Conservation (phyloP, 2,329 filamentous ascomycete genomes). For the Cordyceps tenuipes region DNA sequence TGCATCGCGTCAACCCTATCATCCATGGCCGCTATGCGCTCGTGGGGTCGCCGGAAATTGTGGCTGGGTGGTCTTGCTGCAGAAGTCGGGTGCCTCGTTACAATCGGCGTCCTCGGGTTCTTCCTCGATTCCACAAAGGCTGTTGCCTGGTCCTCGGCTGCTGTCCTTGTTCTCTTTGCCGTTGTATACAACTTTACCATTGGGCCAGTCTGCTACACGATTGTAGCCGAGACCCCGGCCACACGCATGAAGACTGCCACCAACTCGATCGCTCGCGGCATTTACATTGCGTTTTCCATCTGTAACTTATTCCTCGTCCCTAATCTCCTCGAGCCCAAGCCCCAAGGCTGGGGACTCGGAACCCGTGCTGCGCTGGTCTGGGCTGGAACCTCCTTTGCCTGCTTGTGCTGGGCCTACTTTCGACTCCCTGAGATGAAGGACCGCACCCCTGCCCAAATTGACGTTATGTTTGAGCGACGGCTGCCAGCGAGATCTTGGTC, state of each 20-base stretch:
- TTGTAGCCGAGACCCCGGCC: constrained; percentile 32
- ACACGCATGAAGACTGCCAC: constrained; percentile 18
- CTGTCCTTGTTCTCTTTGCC: constrained; percentile 30
- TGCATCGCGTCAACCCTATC: constrained; percentile 35
- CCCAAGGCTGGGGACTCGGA: constrained; percentile 16
- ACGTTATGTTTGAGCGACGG: constrained; percentile 17
- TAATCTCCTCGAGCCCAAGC: constrained; percentile 15
- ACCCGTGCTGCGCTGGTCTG: constrained; percentile 16
- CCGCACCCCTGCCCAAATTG: constrained; percentile 16
- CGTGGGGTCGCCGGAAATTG: constrained; percentile 34
- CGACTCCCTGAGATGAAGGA: constrained; percentile 19
- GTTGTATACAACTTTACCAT: constrained; percentile 36
- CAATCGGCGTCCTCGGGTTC: constrained; percentile 26
- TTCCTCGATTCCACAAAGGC: constrained; percentile 15
- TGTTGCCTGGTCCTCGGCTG: constrained; percentile 26
- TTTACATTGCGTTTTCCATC: constrained; percentile 15
- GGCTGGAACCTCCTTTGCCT: constrained; percentile 12
- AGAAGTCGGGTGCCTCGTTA: constrained; percentile 27
- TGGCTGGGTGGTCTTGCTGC: constrained; percentile 31
- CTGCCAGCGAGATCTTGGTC: constrained; percentile 17
- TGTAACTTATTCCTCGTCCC: constrained; percentile 17
- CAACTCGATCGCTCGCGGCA: constrained; percentile 15
- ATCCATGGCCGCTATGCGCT: constrained; percentile 33
- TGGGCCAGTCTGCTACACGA: constrained; percentile 29
- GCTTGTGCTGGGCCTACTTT: constrained; percentile 17